Base-by-base conservation (phyloP, 306 rosid species). In the Citrullus mucosospermus region DNA sequence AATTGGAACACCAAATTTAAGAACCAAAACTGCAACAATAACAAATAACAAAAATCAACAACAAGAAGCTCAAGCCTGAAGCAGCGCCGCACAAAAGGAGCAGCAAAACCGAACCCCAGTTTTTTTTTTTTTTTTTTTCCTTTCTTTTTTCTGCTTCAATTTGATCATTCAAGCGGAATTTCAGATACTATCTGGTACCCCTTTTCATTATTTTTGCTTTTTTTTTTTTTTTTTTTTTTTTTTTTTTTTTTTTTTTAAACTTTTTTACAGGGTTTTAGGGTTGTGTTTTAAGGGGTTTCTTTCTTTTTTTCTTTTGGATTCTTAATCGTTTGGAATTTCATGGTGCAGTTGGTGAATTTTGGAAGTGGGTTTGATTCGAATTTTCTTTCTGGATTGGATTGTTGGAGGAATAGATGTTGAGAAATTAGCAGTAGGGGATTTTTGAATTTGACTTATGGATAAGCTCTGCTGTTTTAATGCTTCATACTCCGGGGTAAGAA, bases 401-500 rank as follows among this genome's bases (percentile, higher is more conserved):
- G 84, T 79, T 83, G 88, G 83, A 69, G 86, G 62, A 86, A 78
- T 79, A 67, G 84, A 78, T 90, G 90, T 69, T 82, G 85, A 84
- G 81, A 85, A 85, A 81, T 80, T 75, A 55, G 77, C 76, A 78
- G 79, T 79, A 85, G 77, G 83, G 46, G 82, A 68, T 75, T 84
- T 80, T 75, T 62, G 78, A 75, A 55, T 80, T 82, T 65, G 6
- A 20, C 53, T 80, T 78, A 94, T 90, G 98, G 96, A 88, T 81
- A 85, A 80, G 77, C 75, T 95, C 12, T 89, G 96, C 80, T 95
- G 96, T 81, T 92, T 91, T 69, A 80, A 78, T 81, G 57, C 88
- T 88, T 87, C 96, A 54, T 87, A 87, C 78, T 86, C 96, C 81
- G 87, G 88, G 96, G 98, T 88, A 83, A 87, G 70, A 68, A 73